Conservation (phyloP, 176 grass and related monocot species). For the Otatea glauca region DNA sequence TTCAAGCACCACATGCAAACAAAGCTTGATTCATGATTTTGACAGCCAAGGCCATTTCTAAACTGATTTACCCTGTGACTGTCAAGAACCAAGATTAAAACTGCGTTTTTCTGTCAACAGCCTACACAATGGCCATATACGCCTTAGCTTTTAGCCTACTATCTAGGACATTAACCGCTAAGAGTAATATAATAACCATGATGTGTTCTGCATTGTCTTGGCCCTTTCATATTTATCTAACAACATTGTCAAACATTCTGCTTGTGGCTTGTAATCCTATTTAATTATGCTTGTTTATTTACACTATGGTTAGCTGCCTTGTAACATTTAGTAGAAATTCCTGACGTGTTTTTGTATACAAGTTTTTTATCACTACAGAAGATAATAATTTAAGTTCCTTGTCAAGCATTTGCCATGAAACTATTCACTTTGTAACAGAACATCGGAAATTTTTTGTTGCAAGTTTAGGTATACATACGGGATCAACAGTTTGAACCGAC, state of each 20-base stretch:
- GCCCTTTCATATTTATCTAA: conserved; percentile 24
- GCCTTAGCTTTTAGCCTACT: not conserved
- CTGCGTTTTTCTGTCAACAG: conserved; percentile 7
- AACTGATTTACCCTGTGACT: not conserved
- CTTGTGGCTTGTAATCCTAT: conserved; percentile 1
- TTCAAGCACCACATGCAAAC: conserved; percentile 33
- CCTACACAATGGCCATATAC: not conserved
- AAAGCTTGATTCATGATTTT: conserved; percentile 12
- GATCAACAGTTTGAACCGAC: conserved; percentile 77
- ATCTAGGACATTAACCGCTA: not conserved
- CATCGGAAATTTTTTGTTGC: conserved; percentile 24
- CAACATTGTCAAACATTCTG: not conserved
- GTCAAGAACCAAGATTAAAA: not conserved
- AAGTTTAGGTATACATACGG: conserved; percentile 82
- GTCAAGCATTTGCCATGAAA: conserved; percentile 28
- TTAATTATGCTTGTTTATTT: conserved; percentile 26
- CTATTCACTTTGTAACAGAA: conserved; percentile 5
- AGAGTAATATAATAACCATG: conserved; percentile 13
- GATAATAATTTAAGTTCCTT: not conserved
- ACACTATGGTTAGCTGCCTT: not conserved
- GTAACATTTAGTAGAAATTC: conserved; percentile 19
- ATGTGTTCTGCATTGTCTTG: conserved; percentile 26
- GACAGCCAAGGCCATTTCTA: conserved; percentile 19
- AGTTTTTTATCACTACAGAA: conserved; percentile 14
- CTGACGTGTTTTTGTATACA: conserved; percentile 1